A percentile compares a stretch with the other conserved stretches of the same genome.
phyloP scores from a whole-genome alignment of 257 asterid species.

The Capsicum pubescens region DNA sequence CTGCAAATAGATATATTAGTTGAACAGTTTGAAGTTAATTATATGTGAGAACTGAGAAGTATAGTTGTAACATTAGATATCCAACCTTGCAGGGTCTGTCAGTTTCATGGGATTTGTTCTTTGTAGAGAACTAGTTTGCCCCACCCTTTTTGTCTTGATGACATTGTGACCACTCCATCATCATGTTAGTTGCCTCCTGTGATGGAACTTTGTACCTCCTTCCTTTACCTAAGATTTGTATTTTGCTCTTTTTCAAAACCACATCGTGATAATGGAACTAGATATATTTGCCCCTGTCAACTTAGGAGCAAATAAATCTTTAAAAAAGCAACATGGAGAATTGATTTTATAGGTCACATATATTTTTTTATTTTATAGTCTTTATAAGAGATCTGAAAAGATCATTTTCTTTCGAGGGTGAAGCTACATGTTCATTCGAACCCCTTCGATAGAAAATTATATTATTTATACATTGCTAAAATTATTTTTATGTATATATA shows the following conservation, averaged over 20 bases:
- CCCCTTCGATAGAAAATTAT: no score
- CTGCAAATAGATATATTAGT: slow-evolving; percentile 9
- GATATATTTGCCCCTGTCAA: not conserved
- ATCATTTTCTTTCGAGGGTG: no score
- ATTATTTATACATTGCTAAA: no score
- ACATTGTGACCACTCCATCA: slow-evolving; percentile 37
- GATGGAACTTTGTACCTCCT: slow-evolving; percentile 41
- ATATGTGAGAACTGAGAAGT: no score
- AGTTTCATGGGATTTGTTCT: slow-evolving; percentile 39
- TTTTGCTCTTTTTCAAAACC: slow-evolving; percentile 1
- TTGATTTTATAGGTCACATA: no score
- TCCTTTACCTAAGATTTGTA: slow-evolving; percentile 8
- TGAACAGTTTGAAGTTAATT: not conserved
- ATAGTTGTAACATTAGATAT: slow-evolving; percentile 21
- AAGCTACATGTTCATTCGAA: no score
- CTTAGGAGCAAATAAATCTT: not conserved
- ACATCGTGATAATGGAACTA: not conserved
- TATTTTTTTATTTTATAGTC: no score
- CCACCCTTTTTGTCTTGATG: slow-evolving; percentile 38
- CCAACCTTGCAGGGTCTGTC: slow-evolving; percentile 40
- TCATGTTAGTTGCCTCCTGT: slow-evolving; percentile 53
- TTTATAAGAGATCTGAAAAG: no score
- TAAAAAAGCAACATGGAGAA: no score
- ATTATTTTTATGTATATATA: no score
- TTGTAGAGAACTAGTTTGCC: slow-evolving; percentile 29